Base-by-base conservation (phyloP, 768 basidiomycete genomes). In the Hydnum rufescens region DNA sequence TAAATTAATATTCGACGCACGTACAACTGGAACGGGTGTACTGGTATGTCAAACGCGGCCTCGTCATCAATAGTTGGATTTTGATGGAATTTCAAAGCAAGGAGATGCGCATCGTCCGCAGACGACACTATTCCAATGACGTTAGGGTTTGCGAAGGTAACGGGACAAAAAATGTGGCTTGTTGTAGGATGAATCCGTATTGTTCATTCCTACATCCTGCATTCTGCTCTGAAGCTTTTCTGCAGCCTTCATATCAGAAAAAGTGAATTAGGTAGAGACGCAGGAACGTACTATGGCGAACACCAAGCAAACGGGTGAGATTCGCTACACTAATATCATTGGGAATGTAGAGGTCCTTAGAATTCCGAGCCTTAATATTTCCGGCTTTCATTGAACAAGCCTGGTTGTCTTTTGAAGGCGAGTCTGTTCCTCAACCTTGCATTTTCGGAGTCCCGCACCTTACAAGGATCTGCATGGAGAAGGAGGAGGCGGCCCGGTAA, bases 41-140 rank as follows among this genome's bases (percentile, higher is more conserved):
- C n/a, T n/a, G n/a, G n/a, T n/a, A n/a, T n/a, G 64, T 99, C 89
- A 60, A 97, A 99, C 3, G 86, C 82, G 25, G 81, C 82, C 64
- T 93, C 95, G 58, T 95, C 89, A 59, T 95, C 82, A 30, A 97
- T 73, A 32, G 88, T 72, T 1, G 95, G 83, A 58, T 87, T 86
- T 43, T 77, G 76, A 32, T 80, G 78, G 61, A 92, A 84, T 63
- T 97, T 93, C 63, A 89, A 77, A 0, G 81, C 88, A 54, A 97
- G 69, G 19, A 97, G 71, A 31, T 77, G 76, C 31, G 90, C 88
- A 63, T 96, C 93, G 59, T 99, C 95, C n/a, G 84, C 74, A 1
- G 78, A 84, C 31, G 96, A 69, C 51, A 96, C 92, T 88, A 28
- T 32, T 16, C 19, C 8, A 8, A 52, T 18, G 29, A 4, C 2